phyloP scores from a whole-genome alignment of 176 grass and related monocot genomes.

The Musa schizocarpa region DNA sequence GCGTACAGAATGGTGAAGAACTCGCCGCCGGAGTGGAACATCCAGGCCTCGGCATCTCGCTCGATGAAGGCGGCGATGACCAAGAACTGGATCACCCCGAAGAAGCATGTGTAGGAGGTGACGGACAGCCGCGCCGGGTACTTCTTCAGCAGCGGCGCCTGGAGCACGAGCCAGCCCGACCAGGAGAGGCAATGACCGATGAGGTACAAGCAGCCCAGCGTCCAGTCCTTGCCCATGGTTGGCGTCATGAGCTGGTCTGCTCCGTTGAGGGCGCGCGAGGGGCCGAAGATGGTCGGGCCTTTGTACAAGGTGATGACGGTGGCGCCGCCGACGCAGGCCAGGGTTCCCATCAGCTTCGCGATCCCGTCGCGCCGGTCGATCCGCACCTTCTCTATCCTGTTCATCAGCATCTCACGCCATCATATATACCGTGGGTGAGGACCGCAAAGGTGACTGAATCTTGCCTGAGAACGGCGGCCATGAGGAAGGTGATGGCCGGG shows the following conservation, averaged over 20 bases:
- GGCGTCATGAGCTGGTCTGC: not conserved
- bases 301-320: constrained; percentile 94
- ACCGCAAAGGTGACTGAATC: not conserved
- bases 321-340: constrained; percentile 73
- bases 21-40: constrained; percentile 86
- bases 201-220: constrained; percentile 80
- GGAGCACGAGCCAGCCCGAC: constrained; percentile 96
- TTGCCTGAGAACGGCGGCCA: constrained; percentile 70
- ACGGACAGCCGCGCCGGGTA: constrained; percentile 88
- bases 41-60: constrained; percentile 72
- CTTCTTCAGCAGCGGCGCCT: constrained; percentile 89
- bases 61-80: constrained; percentile 96
- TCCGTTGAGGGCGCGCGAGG: constrained; percentile 9
- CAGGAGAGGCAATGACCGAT: constrained; percentile 97
- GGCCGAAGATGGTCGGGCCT: constrained; percentile 64
- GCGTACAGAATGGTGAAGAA: constrained; percentile 96
- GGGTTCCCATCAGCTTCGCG: constrained; percentile 60
- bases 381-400: constrained; percentile 79
- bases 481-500: constrained; percentile 93
- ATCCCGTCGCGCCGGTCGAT: constrained; percentile 75
- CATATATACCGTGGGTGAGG: not conserved
- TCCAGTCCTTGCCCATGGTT: constrained; percentile 62
- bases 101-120: constrained; percentile 99
- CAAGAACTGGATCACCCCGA: constrained; percentile 96
- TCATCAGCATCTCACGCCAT: not conserved